Base-by-base conservation (phyloP, 176 grass and related monocot genomes). In the Carex myosuroides region DNA sequence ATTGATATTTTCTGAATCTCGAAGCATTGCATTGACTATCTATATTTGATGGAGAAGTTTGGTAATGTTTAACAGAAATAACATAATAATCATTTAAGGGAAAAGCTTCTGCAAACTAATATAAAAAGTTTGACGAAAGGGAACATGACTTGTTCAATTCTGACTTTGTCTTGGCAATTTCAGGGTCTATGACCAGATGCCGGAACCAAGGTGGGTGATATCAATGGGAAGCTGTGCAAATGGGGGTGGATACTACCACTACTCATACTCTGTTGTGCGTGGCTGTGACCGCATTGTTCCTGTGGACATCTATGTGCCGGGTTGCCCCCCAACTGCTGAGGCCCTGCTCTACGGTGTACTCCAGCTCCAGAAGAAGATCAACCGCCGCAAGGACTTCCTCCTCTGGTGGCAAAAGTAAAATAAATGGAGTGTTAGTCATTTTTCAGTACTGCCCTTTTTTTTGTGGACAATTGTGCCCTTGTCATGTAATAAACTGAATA, bases 141-240 rank as follows among this genome's bases (percentile, higher is more conserved):
- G 20, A 52, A 42, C 7, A 81, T n/a, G 57, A 81, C 24, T 8
- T 18, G 5, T 59, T 61, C 12, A 60, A 44, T 64, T 62, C 12
- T 64, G 37, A 81, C 32, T 16, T 58, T 37, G 16, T 67, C 5
- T 48, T 64, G 35, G 79, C 26, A 41, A 70, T 10, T 41, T 42
- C 82, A 95, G 93, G 81, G 93, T 95, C 54, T 95, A 98, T 81
- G 96, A 98, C 65, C 96, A 98, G 87, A 98, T 98, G 92, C 95
- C 95, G 5, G 95, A 98, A 69, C 92, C 95, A 17, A 80, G 92
- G 39, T 98, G 96, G 95, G 95, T 98, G 35, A 98, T 98, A 42
- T 98, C 95, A 0, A 98, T 98, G 95, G 95, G 95, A 24, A 98
- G 95, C 83, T 98, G 95, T 13, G 95, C 95, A 54, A 98, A 95